Conservation (phyloP, 768 basidiomycete genomes). For the Trametes villosa region DNA sequence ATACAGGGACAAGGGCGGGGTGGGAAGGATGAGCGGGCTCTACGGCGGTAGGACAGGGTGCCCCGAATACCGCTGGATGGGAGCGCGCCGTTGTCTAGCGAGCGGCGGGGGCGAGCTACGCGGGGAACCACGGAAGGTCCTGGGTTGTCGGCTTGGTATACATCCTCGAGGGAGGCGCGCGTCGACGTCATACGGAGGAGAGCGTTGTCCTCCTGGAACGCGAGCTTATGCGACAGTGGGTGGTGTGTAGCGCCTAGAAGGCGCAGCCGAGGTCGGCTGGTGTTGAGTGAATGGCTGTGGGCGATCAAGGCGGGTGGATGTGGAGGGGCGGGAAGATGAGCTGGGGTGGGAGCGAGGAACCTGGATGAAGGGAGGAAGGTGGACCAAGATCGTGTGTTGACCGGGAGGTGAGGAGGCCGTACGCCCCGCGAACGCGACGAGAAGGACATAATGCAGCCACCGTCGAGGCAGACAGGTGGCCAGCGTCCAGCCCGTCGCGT, state of each 20-base stretch:
- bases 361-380: not conserved
- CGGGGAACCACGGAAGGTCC: not conserved
- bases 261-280: not conserved
- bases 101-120: too few relatives aligned
- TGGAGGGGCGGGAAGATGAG: not conserved
- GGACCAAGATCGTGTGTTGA: constrained; percentile 14
- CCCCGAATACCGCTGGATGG: too few relatives aligned
- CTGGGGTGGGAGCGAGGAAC: not conserved
- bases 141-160: not conserved
- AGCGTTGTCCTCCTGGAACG: not conserved
- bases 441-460: constrained; percentile 11
- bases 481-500: constrained; percentile 17
- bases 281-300: not conserved
- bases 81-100: too few relatives aligned
- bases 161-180: not conserved
- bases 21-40: not conserved
- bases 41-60: not conserved
- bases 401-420: not conserved
- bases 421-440: constrained; percentile 7
- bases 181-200: not conserved
- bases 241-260: not conserved
- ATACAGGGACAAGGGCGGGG: too few relatives aligned
- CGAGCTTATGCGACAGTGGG: not conserved
- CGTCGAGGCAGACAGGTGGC: constrained; percentile 2
- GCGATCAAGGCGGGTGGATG: not conserved